Evolutionary conservation across 306 rosid genomes (phyloP).

Genomic region (Malus sieversii): DNA sequence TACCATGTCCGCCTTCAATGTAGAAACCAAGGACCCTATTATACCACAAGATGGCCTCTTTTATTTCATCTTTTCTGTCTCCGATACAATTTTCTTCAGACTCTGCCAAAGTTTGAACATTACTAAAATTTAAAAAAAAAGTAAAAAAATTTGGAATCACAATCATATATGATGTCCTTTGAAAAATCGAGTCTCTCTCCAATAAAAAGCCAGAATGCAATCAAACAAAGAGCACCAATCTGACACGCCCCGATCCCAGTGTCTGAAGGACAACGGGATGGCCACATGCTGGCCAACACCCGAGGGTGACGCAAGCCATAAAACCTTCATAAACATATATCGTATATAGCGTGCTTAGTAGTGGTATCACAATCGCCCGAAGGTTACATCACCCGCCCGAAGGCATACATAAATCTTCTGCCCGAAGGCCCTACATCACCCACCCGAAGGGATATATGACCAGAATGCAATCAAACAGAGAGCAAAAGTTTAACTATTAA

Average conservation of each 20-base stretch:
- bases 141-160: not conserved
- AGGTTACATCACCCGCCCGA: too few relatives aligned
- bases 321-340: too few relatives aligned
- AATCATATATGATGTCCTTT: not conserved
- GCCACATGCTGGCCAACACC: too few relatives aligned
- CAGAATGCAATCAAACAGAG: not conserved
- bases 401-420: too few relatives aligned
- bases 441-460: too few relatives aligned
- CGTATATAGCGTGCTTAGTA: too few relatives aligned
- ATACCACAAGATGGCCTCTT: conserved; percentile 75
- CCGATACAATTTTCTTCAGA: conserved; percentile 39
- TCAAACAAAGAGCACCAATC: not conserved
- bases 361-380: too few relatives aligned
- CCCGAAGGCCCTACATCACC: too few relatives aligned
- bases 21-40: conserved; percentile 65
- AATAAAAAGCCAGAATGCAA: not conserved
- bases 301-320: too few relatives aligned
- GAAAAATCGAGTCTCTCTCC: not conserved
- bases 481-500: not conserved
- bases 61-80: conserved; percentile 37
- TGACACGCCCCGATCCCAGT: too few relatives aligned
- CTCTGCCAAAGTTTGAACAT: conserved; percentile 37
- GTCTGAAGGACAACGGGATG: too few relatives aligned
- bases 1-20: conserved; percentile 88
- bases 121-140: not conserved